Base-by-base conservation (phyloP, 2,329 filamentous ascomycete genomes). In the Pseudocercospora fuligena region DNA sequence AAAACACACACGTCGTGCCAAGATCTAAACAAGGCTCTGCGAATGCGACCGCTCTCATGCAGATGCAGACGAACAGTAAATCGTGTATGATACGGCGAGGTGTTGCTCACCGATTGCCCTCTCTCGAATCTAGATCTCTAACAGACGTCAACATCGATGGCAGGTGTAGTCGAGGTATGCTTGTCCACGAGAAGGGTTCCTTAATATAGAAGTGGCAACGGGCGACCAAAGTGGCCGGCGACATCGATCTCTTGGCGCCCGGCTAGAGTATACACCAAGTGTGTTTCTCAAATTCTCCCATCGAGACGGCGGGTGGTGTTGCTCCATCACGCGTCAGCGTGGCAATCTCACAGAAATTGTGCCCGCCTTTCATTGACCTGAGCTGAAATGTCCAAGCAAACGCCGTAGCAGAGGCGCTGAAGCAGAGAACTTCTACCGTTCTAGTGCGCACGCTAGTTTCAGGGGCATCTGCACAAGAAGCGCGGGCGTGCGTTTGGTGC, bases 121-220 rank as follows among this genome's bases (percentile, higher is more conserved):
- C 16, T 16, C 36, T n/a, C 14, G 36, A 43, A 16, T 43, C 16
- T 43, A 19, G 47, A 51, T 27, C 47, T 51, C 47, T 51, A 8
- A 43, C 40, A 43, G 40, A 43, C 40, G n/a, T 43, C 16, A 43
- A 5, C 40, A 43, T 43, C 40, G 51, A 19, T 56, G 51, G 16
- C 23, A 56, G 51, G 16, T 56, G 51, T 33, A 27, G 51, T 56
- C 25, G 51, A 56, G 51, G 51, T 56, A 33, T 56, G 51, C 23
- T 56, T 56, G 51, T 56, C 25, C 51, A 33, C 25, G 23, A 56
- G 11, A 25, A n/a, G 27, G 23, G 16, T 25, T 29, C 23, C 51
- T 56, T 29, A 9, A 56, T 29, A n/a, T 31, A 56, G 33, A 31
- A 56, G 51, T 56, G 51, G 51, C 51, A 19, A 56, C 27, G 27